Evolutionary conservation across 1,284 basidiomycete species (phyloP), one percentile per base, ranked within the genome.

Genomic region (Austroboletus niveus): DNA sequence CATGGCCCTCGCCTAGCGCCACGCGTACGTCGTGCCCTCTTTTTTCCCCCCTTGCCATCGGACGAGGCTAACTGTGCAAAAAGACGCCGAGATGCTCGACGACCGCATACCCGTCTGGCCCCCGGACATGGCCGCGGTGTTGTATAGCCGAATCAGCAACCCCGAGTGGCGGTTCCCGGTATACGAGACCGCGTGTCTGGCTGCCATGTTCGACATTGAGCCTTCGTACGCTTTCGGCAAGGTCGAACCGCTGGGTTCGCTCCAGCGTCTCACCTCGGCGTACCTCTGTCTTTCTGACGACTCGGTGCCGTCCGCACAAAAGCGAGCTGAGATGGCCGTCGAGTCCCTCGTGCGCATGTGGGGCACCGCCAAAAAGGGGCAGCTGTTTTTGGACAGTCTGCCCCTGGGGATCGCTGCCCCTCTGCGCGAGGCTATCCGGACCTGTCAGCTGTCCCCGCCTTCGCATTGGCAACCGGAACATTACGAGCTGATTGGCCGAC

Each of bases 381-480:
- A 72, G 22, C 45, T 57, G 8, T 56, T 85, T 59, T 63, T 82
- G 70, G 68, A 78, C 60, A 60, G 72, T 22, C 65, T 91, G n/a
- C 84, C 92, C 1, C 68, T 91, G 7, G 90, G 89, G 0, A 71
- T 96, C 15, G 82, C 87, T 2, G 74, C 92, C 8, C 94, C 94
- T 0, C 72, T 98, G 5, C 74, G 85, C 48, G 95, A 98, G 68
- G 90, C 89, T 6, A 75, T 91, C 24, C 75, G 92, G 48, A 85
- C 86, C 10, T 92, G 89, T 59, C 93, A 95, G 61, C 69, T 88
- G 12, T 79, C 83, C 0, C 92, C 94, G 1, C 84, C 86, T 1
- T 75, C 76, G 7, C 78, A 85, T 52, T 94, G 90, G 89, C 76
- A 82, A 0, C 63, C 81, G 8, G 77, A 77, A 8, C 84, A 87